These are phyloP conservation scores for Paramecium primaurelia DNA, from an alignment of 73 alveolate genomes.

Conservation along the genomic window DNA sequence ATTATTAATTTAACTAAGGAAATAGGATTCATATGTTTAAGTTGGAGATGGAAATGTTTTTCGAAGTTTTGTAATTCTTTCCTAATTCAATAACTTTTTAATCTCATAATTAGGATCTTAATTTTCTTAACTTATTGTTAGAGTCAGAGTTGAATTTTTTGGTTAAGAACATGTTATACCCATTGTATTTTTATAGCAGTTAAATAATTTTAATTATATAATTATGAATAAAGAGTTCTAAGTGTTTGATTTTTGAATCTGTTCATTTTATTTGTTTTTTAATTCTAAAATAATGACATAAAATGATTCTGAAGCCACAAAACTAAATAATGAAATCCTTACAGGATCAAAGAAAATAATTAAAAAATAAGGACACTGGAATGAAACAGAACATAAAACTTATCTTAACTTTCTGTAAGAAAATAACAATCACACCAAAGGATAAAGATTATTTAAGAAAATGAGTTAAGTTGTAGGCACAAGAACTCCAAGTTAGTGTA, in stretches of 20 bases:
- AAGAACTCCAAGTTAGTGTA: conserved; percentile 28
- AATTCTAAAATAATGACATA: background rate
- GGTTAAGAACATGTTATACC: background rate
- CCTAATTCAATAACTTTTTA: background rate
- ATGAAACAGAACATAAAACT: background rate
- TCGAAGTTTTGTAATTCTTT: background rate
- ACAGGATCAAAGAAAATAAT: background rate
- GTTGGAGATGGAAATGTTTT: background rate
- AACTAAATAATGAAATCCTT: background rate
- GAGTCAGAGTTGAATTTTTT: background rate
- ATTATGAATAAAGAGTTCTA: background rate
- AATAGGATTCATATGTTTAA: background rate
- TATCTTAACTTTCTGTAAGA: background rate
- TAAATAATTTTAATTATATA: background rate
- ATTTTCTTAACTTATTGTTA: background rate
- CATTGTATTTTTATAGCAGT: background rate
- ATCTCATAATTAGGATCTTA: background rate
- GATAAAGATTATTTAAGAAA: conserved; percentile 31
- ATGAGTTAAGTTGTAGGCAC: background rate
- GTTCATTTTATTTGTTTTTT: background rate
- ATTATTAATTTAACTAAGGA: background rate
- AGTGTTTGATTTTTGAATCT: background rate
- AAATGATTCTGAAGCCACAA: background rate
- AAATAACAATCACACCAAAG: background rate
- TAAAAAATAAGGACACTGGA: conserved; percentile 11